These are phyloP conservation scores for Saksenaea oblongispora DNA, from an alignment of 371 early-diverging fungal genomes.

Conservation along the genomic window DNA sequence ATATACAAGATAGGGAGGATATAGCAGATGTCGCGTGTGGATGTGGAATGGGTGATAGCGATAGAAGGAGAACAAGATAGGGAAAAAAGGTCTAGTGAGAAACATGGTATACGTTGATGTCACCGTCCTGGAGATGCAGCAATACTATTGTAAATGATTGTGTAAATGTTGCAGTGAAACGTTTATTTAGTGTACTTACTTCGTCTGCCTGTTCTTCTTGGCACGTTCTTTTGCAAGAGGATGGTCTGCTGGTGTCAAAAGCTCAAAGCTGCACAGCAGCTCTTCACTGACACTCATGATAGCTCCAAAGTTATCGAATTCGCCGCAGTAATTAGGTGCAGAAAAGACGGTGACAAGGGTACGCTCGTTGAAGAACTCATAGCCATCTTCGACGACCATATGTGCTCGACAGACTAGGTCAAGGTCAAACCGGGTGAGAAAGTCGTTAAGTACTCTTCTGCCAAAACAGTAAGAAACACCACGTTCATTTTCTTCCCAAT, in stretches of 20 bases:
- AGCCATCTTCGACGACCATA: constrained; percentile 99
- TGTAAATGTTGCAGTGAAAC: neutral
- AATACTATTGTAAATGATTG: neutral
- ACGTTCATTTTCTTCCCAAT: constrained; percentile 98
- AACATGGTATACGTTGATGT: neutral
- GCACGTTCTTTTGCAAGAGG: constrained; percentile 17
- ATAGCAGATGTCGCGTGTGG: too few relatives aligned
- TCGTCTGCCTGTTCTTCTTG: constrained; percentile 4
- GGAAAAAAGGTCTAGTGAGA: too few relatives aligned
- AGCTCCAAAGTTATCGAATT: constrained; percentile 95
- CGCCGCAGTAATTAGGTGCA: constrained; percentile 98
- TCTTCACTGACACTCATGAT: constrained; percentile 94
- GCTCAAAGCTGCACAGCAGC: constrained; percentile 84
- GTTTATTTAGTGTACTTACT: neutral
- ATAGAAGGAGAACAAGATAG: too few relatives aligned
- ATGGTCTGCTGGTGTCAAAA: constrained; percentile 29
- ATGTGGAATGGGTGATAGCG: too few relatives aligned
- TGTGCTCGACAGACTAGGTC: constrained; percentile 97
- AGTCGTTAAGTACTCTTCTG: constrained; percentile 80
- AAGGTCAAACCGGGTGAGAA: constrained; percentile 80
- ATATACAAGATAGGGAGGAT: too few relatives aligned
- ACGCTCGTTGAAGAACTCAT: constrained; percentile 97
- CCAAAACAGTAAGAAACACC: constrained; percentile 98
- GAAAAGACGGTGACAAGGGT: constrained; percentile 96
- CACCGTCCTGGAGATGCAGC: neutral